phyloP scores from a whole-genome alignment of 2,329 filamentous ascomycete species.

The Cladosporium sp. region DNA sequence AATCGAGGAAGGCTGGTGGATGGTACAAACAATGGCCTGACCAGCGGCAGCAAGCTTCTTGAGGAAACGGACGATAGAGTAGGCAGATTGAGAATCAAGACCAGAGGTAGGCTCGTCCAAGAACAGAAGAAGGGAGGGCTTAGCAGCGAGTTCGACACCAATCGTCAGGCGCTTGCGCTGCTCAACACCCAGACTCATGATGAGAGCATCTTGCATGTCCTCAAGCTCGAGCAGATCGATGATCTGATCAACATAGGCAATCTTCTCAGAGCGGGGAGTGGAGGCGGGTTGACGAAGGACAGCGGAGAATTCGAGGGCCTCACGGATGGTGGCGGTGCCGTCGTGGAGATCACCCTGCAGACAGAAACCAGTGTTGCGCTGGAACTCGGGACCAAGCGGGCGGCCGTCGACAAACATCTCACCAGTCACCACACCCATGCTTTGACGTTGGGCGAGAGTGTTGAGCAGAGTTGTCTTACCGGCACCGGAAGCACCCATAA shows the following conservation, averaged over 20 bases:
- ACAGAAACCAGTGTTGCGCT: constrained; percentile 66
- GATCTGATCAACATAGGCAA: constrained; percentile 63
- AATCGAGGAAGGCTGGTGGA: constrained; percentile 67
- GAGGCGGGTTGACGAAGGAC: constrained; percentile 57
- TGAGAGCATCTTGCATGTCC: constrained; percentile 63
- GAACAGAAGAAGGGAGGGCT: constrained; percentile 64
- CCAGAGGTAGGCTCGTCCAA: constrained; percentile 69
- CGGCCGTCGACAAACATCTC: constrained; percentile 69
- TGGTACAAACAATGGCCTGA: constrained; percentile 70
- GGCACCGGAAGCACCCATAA: constrained; percentile 78
- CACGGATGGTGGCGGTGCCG: constrained; percentile 61
- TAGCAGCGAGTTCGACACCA: constrained; percentile 67
- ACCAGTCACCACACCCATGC: constrained; percentile 59
- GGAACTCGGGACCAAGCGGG: constrained; percentile 58
- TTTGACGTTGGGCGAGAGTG: constrained; percentile 69
- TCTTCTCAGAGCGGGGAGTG: constrained; percentile 56
- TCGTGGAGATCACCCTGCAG: constrained; percentile 71
- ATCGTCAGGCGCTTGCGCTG: constrained; percentile 70
- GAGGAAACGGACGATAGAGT: constrained; percentile 63
- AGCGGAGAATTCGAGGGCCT: constrained; percentile 66
- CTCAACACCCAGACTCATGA: constrained; percentile 62
- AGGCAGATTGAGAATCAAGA: constrained; percentile 66
- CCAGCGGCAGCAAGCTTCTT: constrained; percentile 64
- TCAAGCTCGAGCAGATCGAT: constrained; percentile 62
- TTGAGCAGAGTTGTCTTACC: constrained; percentile 83